Conservation (phyloP, 805 yeast species). For the Candida odintsovae region DNA sequence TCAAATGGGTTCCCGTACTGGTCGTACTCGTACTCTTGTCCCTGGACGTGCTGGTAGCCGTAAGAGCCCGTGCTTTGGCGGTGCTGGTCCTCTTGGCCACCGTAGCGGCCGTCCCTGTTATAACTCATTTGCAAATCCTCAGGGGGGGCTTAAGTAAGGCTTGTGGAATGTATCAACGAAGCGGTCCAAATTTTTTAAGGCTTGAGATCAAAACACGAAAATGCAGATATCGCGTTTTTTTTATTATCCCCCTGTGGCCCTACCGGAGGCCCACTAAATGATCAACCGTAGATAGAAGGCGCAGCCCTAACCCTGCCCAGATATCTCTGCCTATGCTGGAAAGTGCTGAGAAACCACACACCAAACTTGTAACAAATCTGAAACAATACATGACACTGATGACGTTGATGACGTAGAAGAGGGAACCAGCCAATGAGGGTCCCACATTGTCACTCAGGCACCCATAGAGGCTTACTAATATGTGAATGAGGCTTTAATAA, state of each 20-base stretch:
- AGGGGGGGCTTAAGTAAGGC: neutral
- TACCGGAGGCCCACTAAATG: neutral
- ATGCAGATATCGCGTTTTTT: neutral
- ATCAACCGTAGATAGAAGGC: neutral
- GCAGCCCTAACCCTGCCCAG: no score
- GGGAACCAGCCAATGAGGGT: no score
- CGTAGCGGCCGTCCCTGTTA: conserved; percentile 4
- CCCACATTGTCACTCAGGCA: no score
- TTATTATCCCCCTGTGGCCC: neutral
- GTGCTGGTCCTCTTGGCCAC: conserved; percentile 1
- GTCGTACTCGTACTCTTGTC: conserved; percentile 3
- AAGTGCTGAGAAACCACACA: neutral
- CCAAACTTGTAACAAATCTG: neutral
- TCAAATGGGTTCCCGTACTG: conserved; percentile 10
- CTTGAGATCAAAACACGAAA: neutral
- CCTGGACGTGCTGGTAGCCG: conserved; percentile 3
- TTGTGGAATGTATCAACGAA: neutral
- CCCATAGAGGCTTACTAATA: no score
- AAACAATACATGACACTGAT: no score
- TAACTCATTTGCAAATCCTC: conserved; percentile 9
- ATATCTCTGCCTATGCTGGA: neutral
- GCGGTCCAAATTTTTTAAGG: neutral
- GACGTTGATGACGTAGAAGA: no score
- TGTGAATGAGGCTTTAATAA: no score
- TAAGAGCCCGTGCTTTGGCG: conserved; percentile 4